These are phyloP conservation scores for Lichtheimia ornata DNA, from an alignment of 371 early-diverging fungal genomes.

Conservation along the genomic window DNA sequence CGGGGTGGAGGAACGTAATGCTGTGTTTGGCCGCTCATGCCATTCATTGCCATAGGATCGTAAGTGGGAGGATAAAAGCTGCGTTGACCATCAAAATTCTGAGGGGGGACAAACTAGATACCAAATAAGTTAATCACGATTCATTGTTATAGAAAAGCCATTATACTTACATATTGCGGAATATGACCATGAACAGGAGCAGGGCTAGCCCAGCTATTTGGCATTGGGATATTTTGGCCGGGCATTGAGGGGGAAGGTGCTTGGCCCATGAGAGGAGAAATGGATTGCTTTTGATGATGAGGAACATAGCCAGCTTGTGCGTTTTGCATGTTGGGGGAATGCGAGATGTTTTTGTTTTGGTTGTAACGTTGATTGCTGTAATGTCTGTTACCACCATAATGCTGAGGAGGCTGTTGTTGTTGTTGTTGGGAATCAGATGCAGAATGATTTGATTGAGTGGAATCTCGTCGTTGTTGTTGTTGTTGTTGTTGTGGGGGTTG, in stretches of 20 bases:
- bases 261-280: constrained; percentile 35
- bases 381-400: constrained; percentile 11
- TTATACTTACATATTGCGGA: constrained; percentile 31
- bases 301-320: constrained; percentile 27
- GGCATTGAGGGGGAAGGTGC: constrained; percentile 33
- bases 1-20: constrained; percentile 51
- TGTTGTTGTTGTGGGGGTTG: constrained; percentile 5
- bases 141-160: background rate
- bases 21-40: constrained; percentile 12
- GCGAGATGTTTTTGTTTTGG: constrained; percentile 20
- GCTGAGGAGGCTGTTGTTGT: constrained; percentile 12
- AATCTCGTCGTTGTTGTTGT: constrained; percentile 23
- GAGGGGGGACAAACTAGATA: constrained; percentile 33
- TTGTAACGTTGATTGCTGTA: constrained; percentile 22
- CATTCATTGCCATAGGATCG: background rate
- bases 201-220: constrained; percentile 12
- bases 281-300: constrained; percentile 34
- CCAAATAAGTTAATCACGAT: background rate
- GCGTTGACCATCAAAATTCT: constrained; percentile 22
- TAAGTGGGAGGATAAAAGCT: constrained; percentile 26
- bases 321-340: constrained; percentile 37
- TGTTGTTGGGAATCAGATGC: constrained; percentile 15
- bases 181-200: constrained; percentile 12
- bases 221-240: constrained; percentile 23
- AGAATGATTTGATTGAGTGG: constrained; percentile 24